Conservation (phyloP, 2,329 filamentous ascomycete genomes). For the Didymella pomorum region DNA sequence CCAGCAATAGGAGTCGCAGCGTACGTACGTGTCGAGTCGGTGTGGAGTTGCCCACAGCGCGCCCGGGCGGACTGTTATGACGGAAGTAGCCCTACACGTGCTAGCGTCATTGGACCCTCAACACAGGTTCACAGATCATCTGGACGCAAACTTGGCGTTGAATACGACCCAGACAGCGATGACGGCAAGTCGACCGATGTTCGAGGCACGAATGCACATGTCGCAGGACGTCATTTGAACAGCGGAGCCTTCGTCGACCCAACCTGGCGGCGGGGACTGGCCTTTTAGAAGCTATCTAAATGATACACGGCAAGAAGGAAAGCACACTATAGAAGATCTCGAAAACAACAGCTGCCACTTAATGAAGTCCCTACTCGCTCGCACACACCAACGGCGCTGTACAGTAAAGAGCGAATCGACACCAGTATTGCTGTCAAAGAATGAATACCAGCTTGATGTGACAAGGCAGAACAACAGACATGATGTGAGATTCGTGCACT, state of each 20-base stretch:
- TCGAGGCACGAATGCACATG: neutral
- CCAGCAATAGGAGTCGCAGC: conserved; percentile 21
- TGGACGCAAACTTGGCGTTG: conserved; percentile 13
- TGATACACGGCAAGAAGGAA: conserved; percentile 41
- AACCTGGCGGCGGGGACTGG: conserved; percentile 29
- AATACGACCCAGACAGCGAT: conserved; percentile 18
- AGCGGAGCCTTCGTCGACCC: conserved; percentile 32
- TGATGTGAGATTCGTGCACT: conserved; percentile 45
- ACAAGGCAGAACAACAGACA: conserved; percentile 44
- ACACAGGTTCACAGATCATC: conserved; percentile 19
- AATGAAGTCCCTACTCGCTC: conserved; percentile 24
- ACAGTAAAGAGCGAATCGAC: conserved; percentile 36
- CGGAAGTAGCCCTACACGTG: conserved; percentile 41
- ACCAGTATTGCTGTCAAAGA: conserved; percentile 23
- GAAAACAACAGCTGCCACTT: conserved; percentile 13
- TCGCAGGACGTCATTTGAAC: conserved; percentile 16
- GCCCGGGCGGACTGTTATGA: conserved; percentile 37
- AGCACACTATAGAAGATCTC: conserved; percentile 24
- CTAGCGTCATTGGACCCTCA: conserved; percentile 23
- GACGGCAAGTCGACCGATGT: conserved; percentile 20
- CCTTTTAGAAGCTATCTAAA: conserved; percentile 42
- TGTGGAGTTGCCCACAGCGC: conserved; percentile 26
- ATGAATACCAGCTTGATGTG: conserved; percentile 29
- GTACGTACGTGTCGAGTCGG: conserved; percentile 22
- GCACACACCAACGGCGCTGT: conserved; percentile 31